phyloP scores from a whole-genome alignment of 2,329 filamentous ascomycete species.

The Fonsecaea multimorphosa region DNA sequence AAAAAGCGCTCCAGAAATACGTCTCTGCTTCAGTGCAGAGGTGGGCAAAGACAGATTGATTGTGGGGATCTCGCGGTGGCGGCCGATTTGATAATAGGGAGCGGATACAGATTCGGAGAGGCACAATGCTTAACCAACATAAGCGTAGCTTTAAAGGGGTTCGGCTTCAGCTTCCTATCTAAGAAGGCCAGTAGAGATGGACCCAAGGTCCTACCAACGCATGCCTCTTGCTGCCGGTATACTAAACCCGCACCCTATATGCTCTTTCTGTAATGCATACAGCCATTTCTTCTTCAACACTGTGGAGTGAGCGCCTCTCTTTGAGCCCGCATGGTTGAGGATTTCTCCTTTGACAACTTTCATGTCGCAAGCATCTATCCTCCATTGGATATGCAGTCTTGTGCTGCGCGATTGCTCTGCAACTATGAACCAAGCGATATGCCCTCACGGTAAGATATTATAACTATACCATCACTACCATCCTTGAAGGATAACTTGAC shows the following conservation, averaged over 20 bases:
- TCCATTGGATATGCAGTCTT: constrained; percentile 9
- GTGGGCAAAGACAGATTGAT: not conserved
- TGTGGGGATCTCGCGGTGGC: not conserved
- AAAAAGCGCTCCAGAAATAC: not conserved
- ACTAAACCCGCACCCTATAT: not conserved
- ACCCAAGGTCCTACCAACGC: not conserved
- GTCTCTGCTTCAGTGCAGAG: not conserved
- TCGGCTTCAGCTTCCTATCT: not conserved
- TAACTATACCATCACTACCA: not conserved
- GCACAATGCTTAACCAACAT: constrained; percentile 6
- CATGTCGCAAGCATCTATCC: constrained; percentile 16
- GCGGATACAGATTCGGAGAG: not conserved
- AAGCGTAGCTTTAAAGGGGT: not conserved
- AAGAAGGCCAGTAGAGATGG: not conserved
- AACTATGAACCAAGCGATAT: constrained; percentile 9
- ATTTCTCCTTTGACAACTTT: constrained; percentile 11
- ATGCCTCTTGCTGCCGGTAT: not conserved
- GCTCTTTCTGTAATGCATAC: not conserved
- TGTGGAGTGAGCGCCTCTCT: not conserved
- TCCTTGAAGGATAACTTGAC: constrained; percentile 10
- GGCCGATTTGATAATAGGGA: not conserved
- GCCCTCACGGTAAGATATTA: not conserved
- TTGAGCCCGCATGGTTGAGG: constrained; percentile 12
- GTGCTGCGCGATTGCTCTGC: constrained; percentile 9
- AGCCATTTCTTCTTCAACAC: not conserved